Evolutionary conservation across 164 flowering plant species (phyloP).

Genomic region (Umbilicus rupestris): DNA sequence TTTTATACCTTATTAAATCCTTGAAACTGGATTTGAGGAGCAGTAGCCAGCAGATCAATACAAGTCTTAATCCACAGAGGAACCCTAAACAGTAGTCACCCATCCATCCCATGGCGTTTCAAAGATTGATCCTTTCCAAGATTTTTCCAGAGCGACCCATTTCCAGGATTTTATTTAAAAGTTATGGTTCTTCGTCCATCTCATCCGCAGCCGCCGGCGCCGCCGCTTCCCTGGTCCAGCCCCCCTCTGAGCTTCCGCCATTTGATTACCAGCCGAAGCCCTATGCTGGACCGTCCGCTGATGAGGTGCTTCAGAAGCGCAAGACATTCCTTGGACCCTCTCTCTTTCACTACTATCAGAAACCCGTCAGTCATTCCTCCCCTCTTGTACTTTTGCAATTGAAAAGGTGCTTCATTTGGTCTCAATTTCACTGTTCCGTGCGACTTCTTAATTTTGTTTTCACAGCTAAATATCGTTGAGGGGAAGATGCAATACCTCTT

Average conservation of each 20-base stretch:
- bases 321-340: constrained; percentile 82
- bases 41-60: too few species aligned
- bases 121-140: constrained; percentile 1
- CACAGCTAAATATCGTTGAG: constrained; percentile 91
- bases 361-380: constrained; percentile 45
- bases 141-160: background rate
- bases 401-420: background rate
- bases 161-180: background rate
- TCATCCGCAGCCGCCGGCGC: background rate
- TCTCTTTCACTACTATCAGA: constrained; percentile 69
- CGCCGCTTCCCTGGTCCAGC: background rate
- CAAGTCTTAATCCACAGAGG: too few species aligned
- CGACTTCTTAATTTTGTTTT: constrained; percentile 1
- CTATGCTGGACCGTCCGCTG: constrained; percentile 60
- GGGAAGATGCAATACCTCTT: constrained; percentile 93
- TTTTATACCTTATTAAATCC: too few species aligned
- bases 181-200: background rate
- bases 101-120: constrained; percentile 1
- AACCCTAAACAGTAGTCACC: background rate
- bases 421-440: background rate
- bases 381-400: background rate
- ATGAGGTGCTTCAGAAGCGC: constrained; percentile 60
- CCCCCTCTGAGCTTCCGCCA: constrained; percentile 46
- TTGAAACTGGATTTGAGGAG: too few species aligned
- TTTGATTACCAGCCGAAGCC: constrained; percentile 68